Conservation (phyloP, 2,329 filamentous ascomycete genomes). For the Chaetomium sp. region DNA sequence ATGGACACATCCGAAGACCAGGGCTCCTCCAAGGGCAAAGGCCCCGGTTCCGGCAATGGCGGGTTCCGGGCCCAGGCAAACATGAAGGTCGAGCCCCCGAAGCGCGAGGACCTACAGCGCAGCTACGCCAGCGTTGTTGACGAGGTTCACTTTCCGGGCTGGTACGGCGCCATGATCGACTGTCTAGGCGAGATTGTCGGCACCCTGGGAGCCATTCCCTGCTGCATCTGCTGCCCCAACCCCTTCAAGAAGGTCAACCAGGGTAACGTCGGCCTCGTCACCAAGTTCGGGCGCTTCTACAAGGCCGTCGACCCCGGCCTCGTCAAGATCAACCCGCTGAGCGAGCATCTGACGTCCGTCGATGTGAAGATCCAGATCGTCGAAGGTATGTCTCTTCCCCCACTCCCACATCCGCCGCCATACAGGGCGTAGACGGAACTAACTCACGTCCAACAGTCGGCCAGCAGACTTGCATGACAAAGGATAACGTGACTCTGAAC, state of each 20-base stretch:
- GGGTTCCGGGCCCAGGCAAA: constrained; percentile 56
- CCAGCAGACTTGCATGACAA: constrained; percentile 97
- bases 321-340: constrained; percentile 95
- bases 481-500: constrained; percentile 95
- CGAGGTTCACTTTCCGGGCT: constrained; percentile 71
- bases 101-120: constrained; percentile 80
- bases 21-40: constrained; percentile 32
- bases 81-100: constrained; percentile 77
- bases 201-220: constrained; percentile 81
- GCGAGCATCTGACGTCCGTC: constrained; percentile 84
- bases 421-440: not conserved
- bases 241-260: constrained; percentile 91
- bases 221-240: constrained; percentile 90
- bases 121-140: constrained; percentile 70
- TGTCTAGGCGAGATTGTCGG: constrained; percentile 75
- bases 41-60: constrained; percentile 19
- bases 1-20: constrained; percentile 17
- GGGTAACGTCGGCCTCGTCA: constrained; percentile 93
- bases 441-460: constrained; percentile 59
- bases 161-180: constrained; percentile 79
- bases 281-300: constrained; percentile 84
- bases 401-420: not conserved
- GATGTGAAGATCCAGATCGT: constrained; percentile 99
- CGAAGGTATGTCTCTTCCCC: constrained; percentile 45
- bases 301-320: constrained; percentile 95